Percentiles rank a stretch among this genome's conserved stretches.
These are phyloP conservation scores for Neoboletus subvelutipes DNA, from an alignment of 768 basidiomycete genomes.

Conservation along the genomic window DNA sequence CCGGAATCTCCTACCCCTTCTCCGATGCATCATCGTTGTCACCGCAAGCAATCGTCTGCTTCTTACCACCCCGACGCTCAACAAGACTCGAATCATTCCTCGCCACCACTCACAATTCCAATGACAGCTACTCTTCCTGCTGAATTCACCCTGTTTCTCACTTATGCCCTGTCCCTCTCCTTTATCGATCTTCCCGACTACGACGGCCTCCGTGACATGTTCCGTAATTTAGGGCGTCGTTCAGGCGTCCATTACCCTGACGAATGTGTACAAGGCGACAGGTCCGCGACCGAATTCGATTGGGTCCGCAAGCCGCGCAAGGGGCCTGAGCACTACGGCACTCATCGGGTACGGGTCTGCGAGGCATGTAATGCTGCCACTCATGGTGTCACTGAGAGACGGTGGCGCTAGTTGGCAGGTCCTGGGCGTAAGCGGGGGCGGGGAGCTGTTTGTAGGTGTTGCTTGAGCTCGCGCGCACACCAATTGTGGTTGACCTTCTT, in stretches of 20 bases:
- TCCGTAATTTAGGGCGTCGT: conserved; percentile 56
- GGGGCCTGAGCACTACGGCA: conserved; percentile 14
- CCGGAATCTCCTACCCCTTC: conserved; percentile 17
- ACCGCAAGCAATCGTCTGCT: conserved; percentile 20
- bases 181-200: conserved; percentile 92
- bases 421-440: conserved; percentile 1
- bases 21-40: conserved; percentile 16
- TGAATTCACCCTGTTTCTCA: conserved; percentile 78
- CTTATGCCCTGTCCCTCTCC: conserved; percentile 75
- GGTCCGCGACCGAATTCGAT: conserved; percentile 42
- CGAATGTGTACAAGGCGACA: conserved; percentile 18
- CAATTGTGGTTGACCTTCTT: conserved; percentile 2
- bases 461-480: too few relatives aligned
- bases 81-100: conserved; percentile 9
- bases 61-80: conserved; percentile 18
- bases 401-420: conserved; percentile 24
- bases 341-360: conserved; percentile 33
- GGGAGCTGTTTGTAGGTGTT: conserved; percentile 7
- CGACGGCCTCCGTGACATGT: conserved; percentile 73
- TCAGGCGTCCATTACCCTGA: conserved; percentile 44
- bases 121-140: conserved; percentile 75
- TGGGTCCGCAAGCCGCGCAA: conserved; percentile 40
- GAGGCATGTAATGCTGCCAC: conserved; percentile 35
- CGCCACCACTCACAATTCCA: conserved; percentile 35
- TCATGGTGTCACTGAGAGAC: conserved; percentile 24